phyloP scores from a whole-genome alignment of 192 early-diverging fungal species.

The Coemansia sp. region DNA sequence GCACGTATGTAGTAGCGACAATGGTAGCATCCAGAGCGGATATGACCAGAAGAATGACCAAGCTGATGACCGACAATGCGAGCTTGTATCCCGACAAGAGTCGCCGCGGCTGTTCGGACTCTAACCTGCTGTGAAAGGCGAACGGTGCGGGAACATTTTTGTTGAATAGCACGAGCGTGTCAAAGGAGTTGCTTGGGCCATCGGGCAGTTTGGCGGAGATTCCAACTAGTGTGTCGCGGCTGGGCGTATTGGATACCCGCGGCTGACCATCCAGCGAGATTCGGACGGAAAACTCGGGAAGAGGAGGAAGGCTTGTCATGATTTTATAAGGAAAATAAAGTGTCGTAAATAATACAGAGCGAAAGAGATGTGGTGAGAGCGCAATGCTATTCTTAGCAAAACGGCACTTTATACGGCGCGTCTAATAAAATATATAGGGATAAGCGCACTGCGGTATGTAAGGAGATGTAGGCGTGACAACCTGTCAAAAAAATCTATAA shows the following conservation, averaged over 20 bases:
- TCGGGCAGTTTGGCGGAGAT: background rate
- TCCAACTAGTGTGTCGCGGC: background rate
- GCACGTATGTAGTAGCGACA: constrained; percentile 69
- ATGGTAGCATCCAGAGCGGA: constrained; percentile 61
- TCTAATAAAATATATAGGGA: background rate
- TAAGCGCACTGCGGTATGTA: background rate
- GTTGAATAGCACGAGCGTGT: background rate
- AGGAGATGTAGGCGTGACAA: background rate
- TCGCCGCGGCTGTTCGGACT: constrained; percentile 15
- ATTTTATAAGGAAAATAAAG: background rate
- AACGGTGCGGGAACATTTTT: background rate
- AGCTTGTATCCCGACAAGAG: constrained; percentile 25
- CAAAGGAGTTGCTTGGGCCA: background rate
- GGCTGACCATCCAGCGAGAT: constrained; percentile 1
- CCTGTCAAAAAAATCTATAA: background rate
- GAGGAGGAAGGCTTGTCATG: background rate
- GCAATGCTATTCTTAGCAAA: too few species aligned
- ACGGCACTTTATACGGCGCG: too few species aligned
- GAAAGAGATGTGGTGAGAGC: too few species aligned
- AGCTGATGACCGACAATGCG: constrained; percentile 32
- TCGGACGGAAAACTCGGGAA: background rate
- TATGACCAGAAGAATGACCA: constrained; percentile 35
- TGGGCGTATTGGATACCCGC: background rate
- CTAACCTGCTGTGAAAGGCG: background rate
- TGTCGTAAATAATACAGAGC: too few species aligned